These are phyloP conservation scores for Eucalyptus albens DNA, from an alignment of 345 rosid genomes.

Conservation along the genomic window DNA sequence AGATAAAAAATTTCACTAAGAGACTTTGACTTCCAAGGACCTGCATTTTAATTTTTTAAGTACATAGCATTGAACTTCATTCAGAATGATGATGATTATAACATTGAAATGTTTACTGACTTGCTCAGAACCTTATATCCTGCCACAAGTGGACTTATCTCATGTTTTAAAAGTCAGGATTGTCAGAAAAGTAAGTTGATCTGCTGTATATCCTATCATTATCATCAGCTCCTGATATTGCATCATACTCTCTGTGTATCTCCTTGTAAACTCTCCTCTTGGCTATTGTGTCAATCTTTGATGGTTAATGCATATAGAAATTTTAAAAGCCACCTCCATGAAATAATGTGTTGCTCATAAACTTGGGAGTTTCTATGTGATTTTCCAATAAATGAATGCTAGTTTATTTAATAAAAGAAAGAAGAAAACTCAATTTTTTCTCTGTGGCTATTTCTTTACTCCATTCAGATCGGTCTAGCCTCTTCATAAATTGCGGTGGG, in stretches of 20 bases:
- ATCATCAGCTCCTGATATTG: background rate
- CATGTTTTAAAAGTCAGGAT: background rate
- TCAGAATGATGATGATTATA: background rate
- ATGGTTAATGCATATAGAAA: background rate
- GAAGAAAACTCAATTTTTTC: background rate
- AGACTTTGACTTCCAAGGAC: background rate
- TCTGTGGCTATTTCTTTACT: background rate
- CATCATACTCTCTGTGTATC: background rate
- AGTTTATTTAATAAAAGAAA: background rate
- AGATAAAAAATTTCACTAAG: background rate
- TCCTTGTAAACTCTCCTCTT: background rate
- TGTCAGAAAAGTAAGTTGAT: conserved; percentile 13
- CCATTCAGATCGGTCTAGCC: conserved; percentile 5
- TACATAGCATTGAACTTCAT: background rate
- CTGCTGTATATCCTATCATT: background rate
- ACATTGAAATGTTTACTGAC: background rate
- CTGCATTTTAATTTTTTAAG: background rate
- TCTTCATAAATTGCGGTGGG: conserved; percentile 39
- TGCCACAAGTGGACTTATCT: background rate
- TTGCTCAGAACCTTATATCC: background rate
- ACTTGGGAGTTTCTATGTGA: background rate
- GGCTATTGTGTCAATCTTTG: background rate
- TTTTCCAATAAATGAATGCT: background rate
- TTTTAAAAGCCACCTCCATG: background rate
- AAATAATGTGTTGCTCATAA: background rate